Evolutionary conservation across 2,329 filamentous ascomycete genomes (phyloP), one percentile per base, ranked within the genome.

Genomic region (Aureobasidium vineae): DNA sequence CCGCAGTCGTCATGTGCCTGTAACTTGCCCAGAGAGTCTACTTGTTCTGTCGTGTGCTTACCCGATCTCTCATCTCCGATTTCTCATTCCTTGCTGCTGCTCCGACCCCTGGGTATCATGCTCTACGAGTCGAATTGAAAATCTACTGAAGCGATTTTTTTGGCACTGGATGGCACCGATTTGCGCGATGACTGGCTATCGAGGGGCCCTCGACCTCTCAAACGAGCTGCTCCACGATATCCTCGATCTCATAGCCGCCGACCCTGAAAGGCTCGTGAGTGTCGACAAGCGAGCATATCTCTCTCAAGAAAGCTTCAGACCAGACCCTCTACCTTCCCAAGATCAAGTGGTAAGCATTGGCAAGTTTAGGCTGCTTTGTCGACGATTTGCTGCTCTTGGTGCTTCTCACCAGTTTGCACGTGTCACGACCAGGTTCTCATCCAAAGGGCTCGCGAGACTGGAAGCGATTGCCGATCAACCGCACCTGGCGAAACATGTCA

Each of bases 401-500:
- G 79, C 82, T 28, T 77, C 79, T 19, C 79, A 83, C 70, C 79
- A 84, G 67, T 85, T 84, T 72, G 79, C 79, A 16, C 77, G 80
- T 45, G 80, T 84, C 60, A 82, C 79, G n/a, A 81, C 80, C 60
- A 76, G 83, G 57, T 84, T 85, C 73, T 81, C 81, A 33, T 73
- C 75, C 50, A 77, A 78, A 65, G 83, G 83, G 36, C 80, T 86
- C 61, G 73, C 77, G 59, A 79, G 79, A 41, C 73, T 86, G 54
- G 79, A 83, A 64, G 77, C 77, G 45, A 80, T 86, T 67, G 79
- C 83, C 38, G 75, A 76, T 57, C 79, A 81, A 69, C 76, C 77
- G 21, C 80, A 83, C 73, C 77, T 86, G 23, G 81, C 83, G 19
- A 74, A 77, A 63, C 79, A 84, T 72, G 84, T 86, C 67, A 84